Conservation (phyloP, 2,329 filamentous ascomycete species). For the Lomentospora prolificans region DNA sequence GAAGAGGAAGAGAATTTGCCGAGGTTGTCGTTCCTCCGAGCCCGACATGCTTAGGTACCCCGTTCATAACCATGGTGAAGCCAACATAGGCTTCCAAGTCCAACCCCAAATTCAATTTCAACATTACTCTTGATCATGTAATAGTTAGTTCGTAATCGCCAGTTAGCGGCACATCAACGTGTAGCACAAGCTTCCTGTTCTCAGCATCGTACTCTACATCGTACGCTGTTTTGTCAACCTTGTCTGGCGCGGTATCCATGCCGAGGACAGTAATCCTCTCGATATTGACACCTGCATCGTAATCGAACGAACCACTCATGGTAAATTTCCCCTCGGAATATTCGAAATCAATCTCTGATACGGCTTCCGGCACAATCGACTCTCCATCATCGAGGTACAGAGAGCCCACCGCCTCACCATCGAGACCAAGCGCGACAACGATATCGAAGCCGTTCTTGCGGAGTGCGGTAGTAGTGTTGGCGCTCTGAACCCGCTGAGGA, state of each 20-base stretch:
- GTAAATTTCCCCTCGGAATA: conserved; percentile 43
- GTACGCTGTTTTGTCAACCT: neutral
- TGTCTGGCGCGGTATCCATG: conserved; percentile 12
- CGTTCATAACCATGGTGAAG: too few relatives aligned
- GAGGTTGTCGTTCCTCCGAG: too few relatives aligned
- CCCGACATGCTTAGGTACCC: too few relatives aligned
- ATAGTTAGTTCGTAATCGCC: conserved; percentile 8
- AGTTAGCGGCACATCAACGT: conserved; percentile 15
- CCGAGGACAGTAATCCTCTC: conserved; percentile 40
- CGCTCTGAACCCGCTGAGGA: conserved; percentile 42
- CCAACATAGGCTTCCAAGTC: too few relatives aligned
- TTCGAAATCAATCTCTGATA: conserved; percentile 46
- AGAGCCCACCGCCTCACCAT: conserved; percentile 53
- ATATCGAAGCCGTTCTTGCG: conserved; percentile 58
- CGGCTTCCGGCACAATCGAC: conserved; percentile 45
- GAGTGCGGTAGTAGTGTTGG: conserved; percentile 53
- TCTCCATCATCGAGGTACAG: conserved; percentile 71
- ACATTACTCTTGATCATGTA: too few relatives aligned
- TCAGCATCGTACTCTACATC: conserved; percentile 15
- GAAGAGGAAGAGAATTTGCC: too few relatives aligned
- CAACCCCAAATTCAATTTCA: too few relatives aligned
- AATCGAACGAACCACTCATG: conserved; percentile 43
- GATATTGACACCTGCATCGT: conserved; percentile 32
- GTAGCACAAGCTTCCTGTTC: conserved; percentile 16
- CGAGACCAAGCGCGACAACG: conserved; percentile 50